A percentile compares a stretch with the other conserved stretches of the same genome.
Evolutionary conservation across 2,329 filamentous ascomycete species (phyloP).

Genomic region (Xylariaceae sp.): DNA sequence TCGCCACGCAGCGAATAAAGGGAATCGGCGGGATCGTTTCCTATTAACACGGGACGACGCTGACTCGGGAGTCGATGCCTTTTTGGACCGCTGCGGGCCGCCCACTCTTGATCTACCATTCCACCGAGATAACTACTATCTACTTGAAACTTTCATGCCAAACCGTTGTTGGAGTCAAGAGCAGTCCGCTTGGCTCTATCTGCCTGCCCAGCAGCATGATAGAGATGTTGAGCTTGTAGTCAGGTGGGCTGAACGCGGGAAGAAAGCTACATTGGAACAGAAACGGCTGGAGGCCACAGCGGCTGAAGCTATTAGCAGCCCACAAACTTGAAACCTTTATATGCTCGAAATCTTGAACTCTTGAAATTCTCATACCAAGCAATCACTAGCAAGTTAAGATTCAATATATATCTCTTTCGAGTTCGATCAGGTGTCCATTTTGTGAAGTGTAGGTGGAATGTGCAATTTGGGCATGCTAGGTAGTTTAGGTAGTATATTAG

Average conservation of each 20-base stretch:
- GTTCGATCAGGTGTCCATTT: no score
- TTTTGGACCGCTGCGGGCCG: conserved; percentile 48
- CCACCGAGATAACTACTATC: conserved; percentile 55
- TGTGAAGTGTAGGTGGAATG: no score
- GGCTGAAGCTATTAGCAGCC: not conserved
- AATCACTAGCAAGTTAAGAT: no score
- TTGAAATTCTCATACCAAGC: no score
- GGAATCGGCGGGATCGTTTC: conserved; percentile 43
- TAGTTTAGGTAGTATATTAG: no score
- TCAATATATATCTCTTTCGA: no score
- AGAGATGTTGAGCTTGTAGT: conserved; percentile 34
- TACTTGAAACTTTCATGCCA: conserved; percentile 54
- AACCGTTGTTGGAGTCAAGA: conserved; percentile 50
- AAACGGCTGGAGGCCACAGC: not conserved
- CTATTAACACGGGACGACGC: conserved; percentile 44
- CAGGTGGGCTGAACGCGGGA: conserved; percentile 23
- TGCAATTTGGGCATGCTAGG: no score
- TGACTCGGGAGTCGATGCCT: conserved; percentile 43
- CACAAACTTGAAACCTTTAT: not conserved
- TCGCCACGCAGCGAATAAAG: conserved; percentile 46
- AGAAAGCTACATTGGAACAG: conserved; percentile 2
- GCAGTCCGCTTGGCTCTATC: conserved; percentile 46
- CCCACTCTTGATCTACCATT: conserved; percentile 50
- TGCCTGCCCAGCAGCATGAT: conserved; percentile 37
- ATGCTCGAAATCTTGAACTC: no score